Percentiles rank a stretch among this genome's conserved stretches.
These are phyloP conservation scores for Porpolomopsis calyptriformis DNA, from an alignment of 768 basidiomycete genomes.

Conservation along the genomic window DNA sequence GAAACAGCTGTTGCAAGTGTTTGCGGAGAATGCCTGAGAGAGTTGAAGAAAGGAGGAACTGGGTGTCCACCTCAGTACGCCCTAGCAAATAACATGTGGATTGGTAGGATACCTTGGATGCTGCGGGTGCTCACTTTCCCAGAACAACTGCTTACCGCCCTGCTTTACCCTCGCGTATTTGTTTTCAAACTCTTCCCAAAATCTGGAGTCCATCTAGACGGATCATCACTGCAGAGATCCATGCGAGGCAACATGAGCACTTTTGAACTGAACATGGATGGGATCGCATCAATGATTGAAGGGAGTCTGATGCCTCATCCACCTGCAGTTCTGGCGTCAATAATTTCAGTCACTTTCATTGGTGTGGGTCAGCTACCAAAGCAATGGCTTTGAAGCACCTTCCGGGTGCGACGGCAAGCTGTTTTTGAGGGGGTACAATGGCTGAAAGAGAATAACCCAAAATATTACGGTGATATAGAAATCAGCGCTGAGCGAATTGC, in stretches of 20 bases:
- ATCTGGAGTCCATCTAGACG: slow-evolving; percentile 4
- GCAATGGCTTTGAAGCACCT: slow-evolving; percentile 12
- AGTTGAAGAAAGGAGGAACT: background rate
- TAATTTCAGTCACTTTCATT: slow-evolving; percentile 23
- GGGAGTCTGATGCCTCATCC: slow-evolving; percentile 19
- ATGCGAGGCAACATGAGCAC: slow-evolving; percentile 27
- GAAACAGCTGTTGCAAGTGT: background rate
- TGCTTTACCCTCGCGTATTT: slow-evolving; percentile 22
- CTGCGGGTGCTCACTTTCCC: slow-evolving; percentile 22
- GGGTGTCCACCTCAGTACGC: slow-evolving; percentile 13
- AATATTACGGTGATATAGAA: slow-evolving; percentile 16
- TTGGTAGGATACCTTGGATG: slow-evolving; percentile 22
- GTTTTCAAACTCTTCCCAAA: slow-evolving; percentile 30
- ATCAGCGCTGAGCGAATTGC: slow-evolving; percentile 14
- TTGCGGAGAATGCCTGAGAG: slow-evolving; percentile 3
- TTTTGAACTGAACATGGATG: slow-evolving; percentile 14
- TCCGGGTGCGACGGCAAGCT: slow-evolving; percentile 14
- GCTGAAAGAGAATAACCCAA: slow-evolving; percentile 22
- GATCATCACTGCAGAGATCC: slow-evolving; percentile 9
- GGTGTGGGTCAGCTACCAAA: slow-evolving; percentile 16
- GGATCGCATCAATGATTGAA: slow-evolving; percentile 16
- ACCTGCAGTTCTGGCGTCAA: slow-evolving; percentile 14
- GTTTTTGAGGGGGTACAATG: slow-evolving; percentile 22
- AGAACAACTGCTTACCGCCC: slow-evolving; percentile 25
- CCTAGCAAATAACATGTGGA: slow-evolving; percentile 31